Evolutionary conservation across 148 eudicot species (phyloP), one percentile per base, ranked within the genome.

Genomic region (Euryodendron excelsum): DNA sequence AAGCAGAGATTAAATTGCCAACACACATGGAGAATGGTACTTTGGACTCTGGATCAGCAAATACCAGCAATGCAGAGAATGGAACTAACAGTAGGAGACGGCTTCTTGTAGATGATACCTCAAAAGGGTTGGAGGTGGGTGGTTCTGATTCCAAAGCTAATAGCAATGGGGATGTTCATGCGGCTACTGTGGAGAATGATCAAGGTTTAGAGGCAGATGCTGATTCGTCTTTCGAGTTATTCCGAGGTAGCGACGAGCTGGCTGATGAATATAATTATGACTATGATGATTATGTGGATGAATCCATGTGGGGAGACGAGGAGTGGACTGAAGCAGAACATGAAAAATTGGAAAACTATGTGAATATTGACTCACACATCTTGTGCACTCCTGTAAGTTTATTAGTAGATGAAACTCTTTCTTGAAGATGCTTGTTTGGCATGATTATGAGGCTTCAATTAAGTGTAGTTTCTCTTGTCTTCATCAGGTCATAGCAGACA

Each of bases 231-330:
- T 96, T 96, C 83, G 98, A 96, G 75, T 71, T 96, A 83, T 84
- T 96, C 69, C 96, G 98, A 80, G 94, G 87, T 77, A 87, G 64
- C 71, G 93, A 93, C 79, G 99, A 96, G 84, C 81, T 96, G 78
- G 97, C 87, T 71, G 99, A 96, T 90, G 98, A 96, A 84, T 93
- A 96, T 84, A 96, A 85, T 84, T 93, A 96, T 84, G 99, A 96
- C 78, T 96, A 96, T 84, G 99, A 96, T 85, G 98, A 96, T 82
- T 92, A 93, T 80, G 97, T 96, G 79, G 97, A 96, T 73, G 98
- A 96, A 67, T 70, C 76, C 75, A 81, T 92, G 97, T 93, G 98
- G 99, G 98, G 95, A 72, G 99, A 92, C 87, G 99, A 96, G 87
- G 97, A 93, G 82, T 96, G 95, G 95, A 84, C 82, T 64, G 99